A percentile compares a stretch with the other conserved stretches of the same genome.
Conservation (phyloP, 2,329 filamentous ascomycete species). For the Microdochium nivale region DNA sequence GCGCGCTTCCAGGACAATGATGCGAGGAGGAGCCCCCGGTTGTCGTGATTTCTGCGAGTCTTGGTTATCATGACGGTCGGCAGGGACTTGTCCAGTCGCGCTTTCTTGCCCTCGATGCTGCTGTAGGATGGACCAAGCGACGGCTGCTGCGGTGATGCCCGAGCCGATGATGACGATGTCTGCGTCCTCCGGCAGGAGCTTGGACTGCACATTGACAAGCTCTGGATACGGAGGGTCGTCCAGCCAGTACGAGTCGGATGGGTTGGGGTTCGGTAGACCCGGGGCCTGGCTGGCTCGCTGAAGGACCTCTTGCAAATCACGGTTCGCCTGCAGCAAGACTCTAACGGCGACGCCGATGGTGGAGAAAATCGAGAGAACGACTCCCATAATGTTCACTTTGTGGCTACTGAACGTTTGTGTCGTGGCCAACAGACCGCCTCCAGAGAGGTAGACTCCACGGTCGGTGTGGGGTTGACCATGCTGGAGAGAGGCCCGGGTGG, state of each 20-base stretch:
- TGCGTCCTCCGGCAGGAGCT: slow-evolving; percentile 24
- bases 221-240: slow-evolving; percentile 31
- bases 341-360: slow-evolving; percentile 14
- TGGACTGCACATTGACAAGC: slow-evolving; percentile 24
- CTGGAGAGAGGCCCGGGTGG: too few species aligned
- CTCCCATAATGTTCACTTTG: slow-evolving; percentile 20
- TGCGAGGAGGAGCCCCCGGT: slow-evolving; percentile 4
- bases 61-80: neutral
- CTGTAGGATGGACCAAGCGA: slow-evolving; percentile 24
- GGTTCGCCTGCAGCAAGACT: slow-evolving; percentile 16
- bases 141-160: slow-evolving; percentile 39
- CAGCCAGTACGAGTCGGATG: slow-evolving; percentile 38
- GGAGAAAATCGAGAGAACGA: slow-evolving; percentile 19
- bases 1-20: slow-evolving; percentile 43
- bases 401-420: too few species aligned
- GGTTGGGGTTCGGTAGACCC: slow-evolving; percentile 29
- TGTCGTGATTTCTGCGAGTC: slow-evolving; percentile 3
- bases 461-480: too few species aligned
- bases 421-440: too few species aligned
- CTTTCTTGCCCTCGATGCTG: slow-evolving; percentile 2
- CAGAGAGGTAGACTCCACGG: too few species aligned
- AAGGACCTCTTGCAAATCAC: slow-evolving; percentile 17
- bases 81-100: neutral
- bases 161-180: slow-evolving; percentile 46
- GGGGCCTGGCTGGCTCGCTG: slow-evolving; percentile 22